Conservation (phyloP, 192 early-diverging fungal species). For the Chytriomyces hyalinus region DNA sequence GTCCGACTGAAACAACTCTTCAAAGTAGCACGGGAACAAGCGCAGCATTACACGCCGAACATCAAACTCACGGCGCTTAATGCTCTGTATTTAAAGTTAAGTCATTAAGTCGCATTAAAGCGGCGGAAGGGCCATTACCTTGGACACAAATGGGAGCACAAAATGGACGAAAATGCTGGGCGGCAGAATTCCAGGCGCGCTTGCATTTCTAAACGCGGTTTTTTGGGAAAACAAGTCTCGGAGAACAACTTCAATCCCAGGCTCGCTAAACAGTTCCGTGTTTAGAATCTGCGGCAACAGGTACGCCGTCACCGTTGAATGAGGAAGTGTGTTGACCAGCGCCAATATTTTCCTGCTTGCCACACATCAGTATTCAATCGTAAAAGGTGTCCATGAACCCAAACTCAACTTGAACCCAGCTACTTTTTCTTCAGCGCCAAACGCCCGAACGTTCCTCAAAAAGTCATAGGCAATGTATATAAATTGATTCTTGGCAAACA, state of each 20-base stretch:
- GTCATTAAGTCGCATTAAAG: background rate
- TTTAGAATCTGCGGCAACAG: slow-evolving; percentile 43
- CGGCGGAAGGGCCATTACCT: slow-evolving; percentile 1
- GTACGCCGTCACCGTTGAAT: slow-evolving; percentile 39
- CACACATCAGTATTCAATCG: background rate
- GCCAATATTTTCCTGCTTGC: slow-evolving; percentile 28
- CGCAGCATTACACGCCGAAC: slow-evolving; percentile 15
- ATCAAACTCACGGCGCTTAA: slow-evolving; percentile 25
- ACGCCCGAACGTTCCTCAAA: slow-evolving; percentile 36
- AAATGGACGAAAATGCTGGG: slow-evolving; percentile 22
- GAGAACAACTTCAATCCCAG: slow-evolving; percentile 40
- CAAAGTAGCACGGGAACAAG: slow-evolving; percentile 25
- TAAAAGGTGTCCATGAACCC: background rate
- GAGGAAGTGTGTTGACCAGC: slow-evolving; percentile 33
- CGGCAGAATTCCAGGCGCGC: slow-evolving; percentile 33
- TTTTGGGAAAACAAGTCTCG: slow-evolving; percentile 38
- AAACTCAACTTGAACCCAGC: slow-evolving; percentile 35
- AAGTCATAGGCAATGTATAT: slow-evolving; percentile 42
- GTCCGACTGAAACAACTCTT: slow-evolving; percentile 19
- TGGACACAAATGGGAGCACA: slow-evolving; percentile 45
- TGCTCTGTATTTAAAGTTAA: background rate
- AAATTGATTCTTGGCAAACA: slow-evolving; percentile 49
- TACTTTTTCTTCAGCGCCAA: slow-evolving; percentile 34
- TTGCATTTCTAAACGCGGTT: background rate
- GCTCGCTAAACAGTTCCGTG: slow-evolving; percentile 38